Percentiles rank a stretch among this genome's conserved stretches.
phyloP scores from a whole-genome alignment of 1,139 yeast species.

The Zygoascus meyerae region DNA sequence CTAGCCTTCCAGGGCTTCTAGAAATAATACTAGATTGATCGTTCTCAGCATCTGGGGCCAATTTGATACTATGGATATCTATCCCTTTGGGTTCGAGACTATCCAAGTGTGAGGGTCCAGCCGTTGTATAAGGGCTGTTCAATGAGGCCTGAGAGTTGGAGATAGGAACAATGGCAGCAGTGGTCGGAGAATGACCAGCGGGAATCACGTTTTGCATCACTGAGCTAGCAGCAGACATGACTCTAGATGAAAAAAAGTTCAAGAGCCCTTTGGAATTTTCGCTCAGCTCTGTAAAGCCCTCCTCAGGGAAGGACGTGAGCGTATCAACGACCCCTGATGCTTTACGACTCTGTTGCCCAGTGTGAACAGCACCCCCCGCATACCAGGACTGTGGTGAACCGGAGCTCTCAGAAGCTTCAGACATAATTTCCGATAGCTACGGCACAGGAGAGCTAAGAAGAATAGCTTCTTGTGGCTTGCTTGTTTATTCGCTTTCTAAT shows the following conservation, averaged over 20 bases:
- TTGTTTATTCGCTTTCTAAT: too few relatives aligned
- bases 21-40: background rate
- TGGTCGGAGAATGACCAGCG: background rate
- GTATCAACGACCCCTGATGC: background rate
- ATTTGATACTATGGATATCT: background rate
- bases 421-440: too few relatives aligned
- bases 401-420: too few relatives aligned
- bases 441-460: too few relatives aligned
- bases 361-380: too few relatives aligned
- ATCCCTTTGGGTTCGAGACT: background rate
- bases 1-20: background rate
- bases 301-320: conserved; percentile 28
- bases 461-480: too few relatives aligned
- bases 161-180: background rate
- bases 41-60: background rate
- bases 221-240: conserved; percentile 28
- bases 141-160: background rate
- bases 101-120: background rate
- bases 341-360: too few relatives aligned
- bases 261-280: conserved; percentile 22
- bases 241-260: conserved; percentile 22
- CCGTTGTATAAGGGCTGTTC: background rate
- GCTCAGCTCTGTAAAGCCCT: conserved; percentile 23
- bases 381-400: too few relatives aligned
- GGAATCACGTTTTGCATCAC: conserved; percentile 28